Base-by-base conservation (phyloP, 495 filamentous ascomycete genomes). In the Tetracladium setigerum region DNA sequence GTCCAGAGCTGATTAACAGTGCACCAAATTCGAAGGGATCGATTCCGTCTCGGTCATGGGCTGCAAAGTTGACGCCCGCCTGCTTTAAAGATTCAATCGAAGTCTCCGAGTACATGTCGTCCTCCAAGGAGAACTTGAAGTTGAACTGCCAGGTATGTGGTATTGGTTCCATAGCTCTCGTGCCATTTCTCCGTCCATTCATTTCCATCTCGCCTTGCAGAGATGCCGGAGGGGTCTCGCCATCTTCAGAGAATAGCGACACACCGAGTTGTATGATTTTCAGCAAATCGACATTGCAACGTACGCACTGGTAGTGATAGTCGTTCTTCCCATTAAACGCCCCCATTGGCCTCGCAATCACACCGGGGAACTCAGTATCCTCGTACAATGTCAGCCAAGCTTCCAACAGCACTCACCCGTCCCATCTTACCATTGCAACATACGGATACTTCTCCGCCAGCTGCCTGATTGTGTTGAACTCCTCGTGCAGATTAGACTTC, bases 131-230 rank as follows among this genome's bases (percentile, higher is more conserved):
- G 62, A 97, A 98, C 56, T 90, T 86, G 68, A 98, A 98, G 69
- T 98, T 96, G 74, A 98, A 98, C 53, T 95, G 89, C 92, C 92
- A 98, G 15, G 92, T 95, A 56, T 83, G 91, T 9, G 89, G 89
- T 27, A 86, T 76, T 19, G 82, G 78, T 6, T 77, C 67, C 39
- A 84, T 71, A 46, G 69, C 74, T 48, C 71, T 74, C n/a, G 63
- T 64, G 46, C 72, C 69, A 41, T 69, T 61, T 51, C 64, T 62
- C 31, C 54, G 49, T 13, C 51, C 62, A 17, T 44, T 35, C 14
- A 13, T 10, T 8, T 44, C 31, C 24, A 54, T 52, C 3, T 27
- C 22, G 22, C 7, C 7, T 33, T 47, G 58, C 7, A 74, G 74
- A 50, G 75, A 80, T 3, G 81, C 74, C 9, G 86, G 87, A 6